Conservation (phyloP, 768 basidiomycete species). For the Rhizopogon roseolus region DNA sequence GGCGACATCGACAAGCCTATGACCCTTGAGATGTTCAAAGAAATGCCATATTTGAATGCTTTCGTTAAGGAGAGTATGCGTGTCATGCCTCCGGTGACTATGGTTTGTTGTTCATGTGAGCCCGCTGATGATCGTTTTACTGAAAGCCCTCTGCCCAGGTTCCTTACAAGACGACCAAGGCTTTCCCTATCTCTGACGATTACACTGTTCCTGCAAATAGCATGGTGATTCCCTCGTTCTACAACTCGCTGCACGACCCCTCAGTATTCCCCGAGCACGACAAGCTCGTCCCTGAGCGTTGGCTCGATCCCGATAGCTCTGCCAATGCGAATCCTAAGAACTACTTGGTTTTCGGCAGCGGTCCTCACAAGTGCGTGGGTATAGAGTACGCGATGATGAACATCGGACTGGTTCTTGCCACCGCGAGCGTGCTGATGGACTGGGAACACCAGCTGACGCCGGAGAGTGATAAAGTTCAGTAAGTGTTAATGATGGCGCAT, state of each 20-base stretch:
- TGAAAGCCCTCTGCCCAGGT: conserved; percentile 46
- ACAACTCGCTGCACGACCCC: conserved; percentile 88
- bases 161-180: conserved; percentile 84
- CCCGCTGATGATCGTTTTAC: background rate
- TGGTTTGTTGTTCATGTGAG: conserved; percentile 48
- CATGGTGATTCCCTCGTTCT: conserved; percentile 95
- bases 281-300: conserved; percentile 80
- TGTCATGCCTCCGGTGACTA: conserved; percentile 89
- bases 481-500: conserved; percentile 28
- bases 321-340: conserved; percentile 89
- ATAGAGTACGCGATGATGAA: conserved; percentile 91
- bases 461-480: conserved; percentile 77
- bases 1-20: conserved; percentile 73
- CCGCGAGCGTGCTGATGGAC: conserved; percentile 74
- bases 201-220: conserved; percentile 89
- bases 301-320: conserved; percentile 76
- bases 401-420: conserved; percentile 79
- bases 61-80: conserved; percentile 93
- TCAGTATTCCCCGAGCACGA: conserved; percentile 86
- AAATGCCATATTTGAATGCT: conserved; percentile 91
- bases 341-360: conserved; percentile 93
- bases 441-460: conserved; percentile 87
- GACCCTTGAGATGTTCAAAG: conserved; percentile 83
- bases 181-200: conserved; percentile 88
- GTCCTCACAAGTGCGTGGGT: conserved; percentile 91